phyloP scores from a whole-genome alignment of 805 yeast species.

The Starmera caribaea region DNA sequence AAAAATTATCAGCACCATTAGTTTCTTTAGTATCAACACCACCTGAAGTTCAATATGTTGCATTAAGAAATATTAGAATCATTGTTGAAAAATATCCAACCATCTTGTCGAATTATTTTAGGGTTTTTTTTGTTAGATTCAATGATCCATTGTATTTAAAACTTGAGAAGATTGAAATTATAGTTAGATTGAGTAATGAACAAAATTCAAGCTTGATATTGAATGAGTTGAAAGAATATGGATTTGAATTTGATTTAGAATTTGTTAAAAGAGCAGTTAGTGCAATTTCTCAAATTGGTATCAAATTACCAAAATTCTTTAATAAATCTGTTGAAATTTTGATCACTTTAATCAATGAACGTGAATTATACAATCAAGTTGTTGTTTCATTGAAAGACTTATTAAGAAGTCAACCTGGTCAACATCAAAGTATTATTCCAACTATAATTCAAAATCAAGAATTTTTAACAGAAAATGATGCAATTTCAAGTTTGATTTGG shows the following conservation, averaged over 20 bases:
- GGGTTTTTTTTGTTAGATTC: slow-evolving; percentile 85
- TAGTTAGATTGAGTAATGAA: slow-evolving; percentile 59
- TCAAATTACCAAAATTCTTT: slow-evolving; percentile 41
- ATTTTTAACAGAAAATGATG: slow-evolving; percentile 37
- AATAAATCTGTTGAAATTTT: slow-evolving; percentile 53
- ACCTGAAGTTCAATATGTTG: slow-evolving; percentile 93
- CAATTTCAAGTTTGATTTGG: slow-evolving; percentile 52
- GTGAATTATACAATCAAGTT: slow-evolving; percentile 59
- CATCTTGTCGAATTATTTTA: slow-evolving; percentile 64
- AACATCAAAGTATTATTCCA: slow-evolving; percentile 43
- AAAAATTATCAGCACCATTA: slow-evolving; percentile 73
- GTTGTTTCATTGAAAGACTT: slow-evolving; percentile 54
- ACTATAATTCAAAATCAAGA: slow-evolving; percentile 40
- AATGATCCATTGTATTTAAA: slow-evolving; percentile 75
- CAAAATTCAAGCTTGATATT: slow-evolving; percentile 48
- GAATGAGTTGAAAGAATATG: slow-evolving; percentile 68
- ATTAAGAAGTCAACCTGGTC: slow-evolving; percentile 52
- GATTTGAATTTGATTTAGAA: slow-evolving; percentile 78
- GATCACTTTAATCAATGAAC: slow-evolving; percentile 46
- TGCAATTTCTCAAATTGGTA: slow-evolving; percentile 66
- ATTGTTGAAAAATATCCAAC: slow-evolving; percentile 83
- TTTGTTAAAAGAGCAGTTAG: slow-evolving; percentile 58
- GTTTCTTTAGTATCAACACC: slow-evolving; percentile 82
- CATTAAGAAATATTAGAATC: slow-evolving; percentile 82
- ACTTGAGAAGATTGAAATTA: slow-evolving; percentile 65